phyloP scores from a whole-genome alignment of 1,284 basidiomycete species.

The Tilletia setariae region DNA sequence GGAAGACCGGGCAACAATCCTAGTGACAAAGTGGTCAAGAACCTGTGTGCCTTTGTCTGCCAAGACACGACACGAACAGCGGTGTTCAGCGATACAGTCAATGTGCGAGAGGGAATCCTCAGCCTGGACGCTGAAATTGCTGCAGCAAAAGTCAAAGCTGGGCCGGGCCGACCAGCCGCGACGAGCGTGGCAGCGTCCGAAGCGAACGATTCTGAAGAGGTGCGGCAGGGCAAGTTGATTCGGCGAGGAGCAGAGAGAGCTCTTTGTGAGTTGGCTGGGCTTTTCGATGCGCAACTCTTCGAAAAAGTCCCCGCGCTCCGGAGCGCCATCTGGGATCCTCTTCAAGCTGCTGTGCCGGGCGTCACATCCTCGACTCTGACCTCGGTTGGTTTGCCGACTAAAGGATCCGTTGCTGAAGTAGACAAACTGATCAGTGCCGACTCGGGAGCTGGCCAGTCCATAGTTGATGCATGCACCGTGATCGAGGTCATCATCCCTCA shows the following conservation, averaged over 20 bases:
- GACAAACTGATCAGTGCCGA: constrained; percentile 25
- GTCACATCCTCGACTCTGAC: constrained; percentile 63
- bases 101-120: constrained; percentile 69
- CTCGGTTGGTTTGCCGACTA: neutral
- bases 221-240: constrained; percentile 58
- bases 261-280: constrained; percentile 71
- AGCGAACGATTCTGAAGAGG: constrained; percentile 26
- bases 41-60: constrained; percentile 93
- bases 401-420: neutral
- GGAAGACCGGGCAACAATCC: constrained; percentile 54
- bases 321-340: constrained; percentile 80
- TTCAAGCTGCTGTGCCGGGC: constrained; percentile 61
- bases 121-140: constrained; percentile 62
- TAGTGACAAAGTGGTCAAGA: constrained; percentile 94
- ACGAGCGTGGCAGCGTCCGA: constrained; percentile 54
- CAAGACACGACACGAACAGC: constrained; percentile 79
- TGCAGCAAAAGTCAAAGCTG: neutral
- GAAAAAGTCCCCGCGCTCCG: constrained; percentile 83
- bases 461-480: constrained; percentile 88
- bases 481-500: constrained; percentile 76
- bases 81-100: constrained; percentile 71
- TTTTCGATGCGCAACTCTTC: constrained; percentile 73
- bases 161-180: neutral
- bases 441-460: constrained; percentile 69
- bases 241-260: constrained; percentile 79